Percentiles rank a stretch among this genome's conserved stretches.
These are phyloP conservation scores for Aegilops speltoides DNA, from an alignment of 176 grass and related monocot species.

Conservation along the genomic window DNA sequence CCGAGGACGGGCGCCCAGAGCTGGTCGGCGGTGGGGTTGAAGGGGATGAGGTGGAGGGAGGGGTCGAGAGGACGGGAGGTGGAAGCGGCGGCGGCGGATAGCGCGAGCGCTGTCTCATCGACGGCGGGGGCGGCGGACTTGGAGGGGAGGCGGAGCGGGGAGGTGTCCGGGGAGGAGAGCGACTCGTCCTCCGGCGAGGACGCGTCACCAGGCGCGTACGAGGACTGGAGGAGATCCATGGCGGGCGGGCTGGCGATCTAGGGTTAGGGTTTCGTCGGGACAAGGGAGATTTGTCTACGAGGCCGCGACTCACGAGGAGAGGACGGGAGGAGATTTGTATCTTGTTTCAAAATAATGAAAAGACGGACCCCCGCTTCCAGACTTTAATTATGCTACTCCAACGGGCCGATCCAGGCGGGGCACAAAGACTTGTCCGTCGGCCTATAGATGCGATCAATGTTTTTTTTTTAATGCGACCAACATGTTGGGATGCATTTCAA, in stretches of 20 bases:
- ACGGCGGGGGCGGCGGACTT: constrained; percentile 81
- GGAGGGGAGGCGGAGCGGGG: constrained; percentile 61
- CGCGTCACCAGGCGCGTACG: constrained; percentile 37
- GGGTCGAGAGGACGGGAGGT: constrained; percentile 75
- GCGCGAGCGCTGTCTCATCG: constrained; percentile 86
- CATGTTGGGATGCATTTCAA: too few species aligned
- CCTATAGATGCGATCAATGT: too few species aligned
- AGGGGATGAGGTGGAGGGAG: constrained; percentile 65
- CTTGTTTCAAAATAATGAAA: too few species aligned
- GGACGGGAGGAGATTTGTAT: too few species aligned
- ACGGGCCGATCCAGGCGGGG: too few species aligned
- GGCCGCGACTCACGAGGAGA: too few species aligned
- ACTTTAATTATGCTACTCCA: too few species aligned
- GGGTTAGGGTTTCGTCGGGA: too few species aligned
- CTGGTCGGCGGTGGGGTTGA: constrained; percentile 96
- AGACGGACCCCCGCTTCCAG: too few species aligned
- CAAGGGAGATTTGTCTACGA: too few species aligned
- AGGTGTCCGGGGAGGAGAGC: constrained; percentile 68
- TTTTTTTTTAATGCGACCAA: too few species aligned
- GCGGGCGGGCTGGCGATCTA: background rate
- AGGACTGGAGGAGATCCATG: constrained; percentile 90
- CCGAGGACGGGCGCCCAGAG: constrained; percentile 88
- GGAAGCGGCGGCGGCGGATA: constrained; percentile 54
- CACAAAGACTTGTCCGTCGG: too few species aligned
- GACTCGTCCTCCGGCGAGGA: constrained; percentile 24